These are phyloP conservation scores for Vairimorpha apis DNA, from an alignment of 371 early-diverging fungal species.

Conservation along the genomic window DNA sequence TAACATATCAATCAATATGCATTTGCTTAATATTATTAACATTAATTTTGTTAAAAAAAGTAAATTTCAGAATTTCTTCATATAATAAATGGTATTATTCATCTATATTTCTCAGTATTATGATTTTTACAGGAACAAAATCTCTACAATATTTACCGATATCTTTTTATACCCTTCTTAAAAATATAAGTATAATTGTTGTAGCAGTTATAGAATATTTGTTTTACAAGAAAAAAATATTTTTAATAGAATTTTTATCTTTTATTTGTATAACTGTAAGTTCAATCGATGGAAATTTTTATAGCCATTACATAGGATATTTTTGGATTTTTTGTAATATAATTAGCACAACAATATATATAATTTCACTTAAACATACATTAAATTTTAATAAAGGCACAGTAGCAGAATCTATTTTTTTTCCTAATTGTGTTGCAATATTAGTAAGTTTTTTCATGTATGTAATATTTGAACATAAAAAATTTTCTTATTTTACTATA, in stretches of 20 bases:
- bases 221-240: constrained; percentile 70
- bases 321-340: constrained; percentile 84
- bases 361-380: constrained; percentile 75
- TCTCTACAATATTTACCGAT: constrained; percentile 75
- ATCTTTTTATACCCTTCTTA: constrained; percentile 88
- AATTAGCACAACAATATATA: constrained; percentile 76
- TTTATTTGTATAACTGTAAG: constrained; percentile 83
- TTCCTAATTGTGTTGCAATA: constrained; percentile 79
- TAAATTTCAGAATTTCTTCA: constrained; percentile 66
- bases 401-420: constrained; percentile 88
- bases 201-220: constrained; percentile 83
- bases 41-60: constrained; percentile 44
- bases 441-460: constrained; percentile 74
- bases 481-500: background rate
- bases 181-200: constrained; percentile 89
- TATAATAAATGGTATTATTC: constrained; percentile 73
- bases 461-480: constrained; percentile 67
- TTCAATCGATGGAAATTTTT: constrained; percentile 78
- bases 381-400: constrained; percentile 72
- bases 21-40: constrained; percentile 31
- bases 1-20: constrained; percentile 52
- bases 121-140: constrained; percentile 94
- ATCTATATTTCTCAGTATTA: constrained; percentile 73
- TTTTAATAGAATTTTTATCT: constrained; percentile 69
- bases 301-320: constrained; percentile 69